These are phyloP conservation scores for Dioscorea alata DNA, from an alignment of 106 monocot species.

Conservation along the genomic window DNA sequence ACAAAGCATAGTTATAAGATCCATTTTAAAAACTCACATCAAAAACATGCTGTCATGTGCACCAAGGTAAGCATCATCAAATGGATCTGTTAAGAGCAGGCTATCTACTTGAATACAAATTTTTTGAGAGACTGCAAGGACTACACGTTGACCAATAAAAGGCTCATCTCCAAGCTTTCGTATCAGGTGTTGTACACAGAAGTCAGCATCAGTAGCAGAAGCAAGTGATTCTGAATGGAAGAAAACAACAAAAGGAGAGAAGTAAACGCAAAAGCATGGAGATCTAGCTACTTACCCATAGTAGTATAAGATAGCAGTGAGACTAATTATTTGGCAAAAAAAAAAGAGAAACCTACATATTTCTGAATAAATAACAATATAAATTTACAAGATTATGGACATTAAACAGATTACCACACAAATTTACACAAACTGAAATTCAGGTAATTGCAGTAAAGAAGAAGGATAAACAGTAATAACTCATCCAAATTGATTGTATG, in stretches of 20 bases:
- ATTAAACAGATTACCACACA: neutral
- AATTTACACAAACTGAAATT: neutral
- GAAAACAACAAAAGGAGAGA: neutral
- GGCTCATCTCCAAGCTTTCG: constrained; percentile 67
- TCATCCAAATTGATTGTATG: too few relatives aligned
- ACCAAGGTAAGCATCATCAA: constrained; percentile 70
- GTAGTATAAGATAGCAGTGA: neutral
- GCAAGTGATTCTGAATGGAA: constrained; percentile 20
- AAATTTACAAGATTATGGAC: neutral
- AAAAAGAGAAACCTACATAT: neutral
- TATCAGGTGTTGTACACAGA: constrained; percentile 64
- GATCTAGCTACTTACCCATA: neutral
- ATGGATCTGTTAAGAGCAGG: constrained; percentile 77
- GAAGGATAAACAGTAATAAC: too few relatives aligned
- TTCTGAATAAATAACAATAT: neutral
- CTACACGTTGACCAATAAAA: constrained; percentile 69
- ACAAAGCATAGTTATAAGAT: too few relatives aligned
- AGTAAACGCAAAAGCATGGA: neutral
- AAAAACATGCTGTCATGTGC: constrained; percentile 76
- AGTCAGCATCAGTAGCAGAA: constrained; percentile 38
- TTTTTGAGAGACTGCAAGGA: constrained; percentile 70
- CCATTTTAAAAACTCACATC: constrained; percentile 47
- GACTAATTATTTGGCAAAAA: neutral
- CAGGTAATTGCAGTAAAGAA: too few relatives aligned
- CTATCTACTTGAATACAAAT: constrained; percentile 64